Base-by-base conservation (phyloP, 2,329 filamentous ascomycete genomes). In the Bipolaris zeicola region DNA sequence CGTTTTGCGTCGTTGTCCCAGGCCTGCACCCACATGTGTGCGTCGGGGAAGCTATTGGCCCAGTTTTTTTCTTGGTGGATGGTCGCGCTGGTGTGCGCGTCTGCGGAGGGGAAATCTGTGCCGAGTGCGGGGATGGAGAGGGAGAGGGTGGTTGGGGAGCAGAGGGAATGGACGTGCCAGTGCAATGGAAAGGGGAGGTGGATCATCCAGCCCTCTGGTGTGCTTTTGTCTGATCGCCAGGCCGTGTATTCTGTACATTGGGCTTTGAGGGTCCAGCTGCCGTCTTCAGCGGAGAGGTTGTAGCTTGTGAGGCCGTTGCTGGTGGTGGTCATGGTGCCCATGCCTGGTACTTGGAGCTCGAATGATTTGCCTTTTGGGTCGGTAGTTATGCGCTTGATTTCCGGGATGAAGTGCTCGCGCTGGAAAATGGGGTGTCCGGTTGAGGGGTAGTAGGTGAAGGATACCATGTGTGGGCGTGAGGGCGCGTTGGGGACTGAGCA, bases 41-140 rank as follows among this genome's bases (percentile, higher is more conserved):
- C 74, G 2, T 75, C 70, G 0, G 79, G 79, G 60, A 82, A 82
- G 26, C 72, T 76, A 38, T 69, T 68, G 1, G 80, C 80, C 80
- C 79, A 83, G 60, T 83, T 83, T 67, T 83, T 83, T 61, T 83
- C 81, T 50, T 81, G 76, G 61, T 83, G 80, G 1, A 82, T 74
- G 1, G 66, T 70, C 3, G 78, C 79, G 2, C 50, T 61, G 42
- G 76, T 79, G 26, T 61, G 58, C 68, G 70, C 51, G 48, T 71
- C 54, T 46, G 31, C n/a, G 50, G 60, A 6, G 63, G 67, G 55
- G 3, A 67, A 61, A 1, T 56, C 52, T 60, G 65, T 36, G 10
- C 58, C 62, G 3, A 71, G 51, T 4, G 66, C 60, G 1, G 76
- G 71, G 5, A 82, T 77, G 4, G 63, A 59, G 37, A 83, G 70